These are phyloP conservation scores for Blastobotrys attinorum DNA, from an alignment of 805 yeast species.

Conservation along the genomic window DNA sequence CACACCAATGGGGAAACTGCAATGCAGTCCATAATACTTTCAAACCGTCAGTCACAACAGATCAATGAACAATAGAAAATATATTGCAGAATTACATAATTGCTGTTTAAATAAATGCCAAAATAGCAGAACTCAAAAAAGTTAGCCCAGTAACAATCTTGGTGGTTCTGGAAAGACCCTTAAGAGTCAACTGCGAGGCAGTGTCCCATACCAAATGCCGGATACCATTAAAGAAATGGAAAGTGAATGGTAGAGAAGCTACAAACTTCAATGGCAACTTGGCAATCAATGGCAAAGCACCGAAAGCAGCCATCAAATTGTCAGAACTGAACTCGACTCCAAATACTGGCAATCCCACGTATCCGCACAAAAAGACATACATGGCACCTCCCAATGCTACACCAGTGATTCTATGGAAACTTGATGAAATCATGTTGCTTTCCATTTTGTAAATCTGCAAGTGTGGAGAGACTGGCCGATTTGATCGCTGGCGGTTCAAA, in stretches of 20 bases:
- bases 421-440: conserved; percentile 72
- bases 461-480: conserved; percentile 90
- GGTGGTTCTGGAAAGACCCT: conserved; percentile 91
- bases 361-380: conserved; percentile 68
- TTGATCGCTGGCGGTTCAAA: conserved; percentile 70
- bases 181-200: conserved; percentile 68
- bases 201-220: conserved; percentile 94
- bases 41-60: too few relatives aligned
- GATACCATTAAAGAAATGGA: conserved; percentile 78
- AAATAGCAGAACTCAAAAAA: conserved; percentile 44
- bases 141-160: conserved; percentile 67
- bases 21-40: too few relatives aligned
- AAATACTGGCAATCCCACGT: conserved; percentile 58
- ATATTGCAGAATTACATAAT: too few relatives aligned
- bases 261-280: conserved; percentile 61
- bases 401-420: conserved; percentile 83
- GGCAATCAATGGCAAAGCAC: conserved; percentile 54
- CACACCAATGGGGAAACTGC: too few relatives aligned
- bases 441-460: conserved; percentile 86
- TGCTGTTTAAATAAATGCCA: conserved; percentile 28
- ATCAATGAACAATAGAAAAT: too few relatives aligned
- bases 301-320: conserved; percentile 44
- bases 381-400: conserved; percentile 74
- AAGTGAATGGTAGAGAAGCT: conserved; percentile 76
- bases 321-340: conserved; percentile 51